Base-by-base conservation (phyloP, 345 rosid genomes). In the Hevea brasiliensis region DNA sequence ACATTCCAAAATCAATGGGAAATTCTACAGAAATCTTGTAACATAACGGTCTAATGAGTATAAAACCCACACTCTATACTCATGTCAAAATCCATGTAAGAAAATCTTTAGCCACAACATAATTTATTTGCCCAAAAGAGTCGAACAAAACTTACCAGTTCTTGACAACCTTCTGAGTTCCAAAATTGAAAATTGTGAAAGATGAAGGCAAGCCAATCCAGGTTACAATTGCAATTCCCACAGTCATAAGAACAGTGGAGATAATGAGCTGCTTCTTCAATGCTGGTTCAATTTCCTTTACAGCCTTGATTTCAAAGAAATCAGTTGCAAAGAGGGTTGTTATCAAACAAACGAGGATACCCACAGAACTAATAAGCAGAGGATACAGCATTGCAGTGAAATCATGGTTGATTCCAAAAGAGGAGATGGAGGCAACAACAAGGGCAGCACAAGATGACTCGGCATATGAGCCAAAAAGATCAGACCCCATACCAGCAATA, bases 401-500 rank as follows among this genome's bases (percentile, higher is more conserved):
- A 9, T 89, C 87, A 2, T 89, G 94, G 85, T 82, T 84, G 74
- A 88, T 78, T 47, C 94, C 94, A 64, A 89, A 88, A 37, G 92
- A 89, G 50, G 92, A 89, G 80, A 89, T 87, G 0, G 90, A 89
- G 23, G 90, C 92, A 75, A 89, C 90, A 63, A 89, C 92, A 72
- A 88, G 92, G 11, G 94, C 92, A 61, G 90, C 94, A 78, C 90
- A 89, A 0, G 90, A 89, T n/a, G 92, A 81, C 70, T 89, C 92
- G 18, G 94, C 90, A 60, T 87, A 86, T 6, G 92, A 89, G 1
- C 94, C 92, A 78, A 89, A 88, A 51, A 89, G 89, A 83, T 89
- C 90, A 71, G 94, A 89, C 55, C 94, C 94, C 94, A 89, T 88
- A 54, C 92, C 94, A 67, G 92, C 92, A 75, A 89, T 89, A 69